Evolutionary conservation across 345 rosid species (phyloP).

Genomic region (Triadica sebifera): DNA sequence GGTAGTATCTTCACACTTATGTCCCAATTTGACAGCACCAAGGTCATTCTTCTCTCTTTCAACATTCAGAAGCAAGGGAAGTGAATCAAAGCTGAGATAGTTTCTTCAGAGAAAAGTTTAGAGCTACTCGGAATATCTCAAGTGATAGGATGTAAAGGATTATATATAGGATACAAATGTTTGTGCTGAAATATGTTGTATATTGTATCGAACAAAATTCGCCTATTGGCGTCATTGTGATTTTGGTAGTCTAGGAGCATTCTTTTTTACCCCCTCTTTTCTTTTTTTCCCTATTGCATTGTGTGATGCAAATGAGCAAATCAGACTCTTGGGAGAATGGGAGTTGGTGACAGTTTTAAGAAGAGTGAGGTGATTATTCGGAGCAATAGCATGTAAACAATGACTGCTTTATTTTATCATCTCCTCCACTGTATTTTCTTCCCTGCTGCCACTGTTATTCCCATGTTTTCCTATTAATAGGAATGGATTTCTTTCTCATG

Average conservation of each 20-base stretch:
- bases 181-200: conserved; percentile 37
- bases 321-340: conserved; percentile 27
- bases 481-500: not conserved
- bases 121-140: conserved; percentile 30
- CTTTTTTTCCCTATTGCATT: conserved; percentile 20
- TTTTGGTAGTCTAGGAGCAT: conserved; percentile 54
- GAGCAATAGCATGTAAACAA: conserved; percentile 32
- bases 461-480: not conserved
- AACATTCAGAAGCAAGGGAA: conserved; percentile 90
- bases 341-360: conserved; percentile 23
- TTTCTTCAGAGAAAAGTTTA: conserved; percentile 8
- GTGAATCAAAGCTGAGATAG: conserved; percentile 60
- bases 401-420: not conserved
- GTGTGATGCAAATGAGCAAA: conserved; percentile 39
- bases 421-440: not conserved
- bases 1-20: conserved; percentile 10
- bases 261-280: conserved; percentile 38
- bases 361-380: conserved; percentile 36
- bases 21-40: conserved; percentile 58
- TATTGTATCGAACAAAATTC: conserved; percentile 31
- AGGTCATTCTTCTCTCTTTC: conserved; percentile 94
- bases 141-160: conserved; percentile 40
- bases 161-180: conserved; percentile 31
- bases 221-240: conserved; percentile 44
- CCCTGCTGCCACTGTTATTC: not conserved